phyloP scores from a whole-genome alignment of 208 protist species.

The Porcisia hertigi region DNA sequence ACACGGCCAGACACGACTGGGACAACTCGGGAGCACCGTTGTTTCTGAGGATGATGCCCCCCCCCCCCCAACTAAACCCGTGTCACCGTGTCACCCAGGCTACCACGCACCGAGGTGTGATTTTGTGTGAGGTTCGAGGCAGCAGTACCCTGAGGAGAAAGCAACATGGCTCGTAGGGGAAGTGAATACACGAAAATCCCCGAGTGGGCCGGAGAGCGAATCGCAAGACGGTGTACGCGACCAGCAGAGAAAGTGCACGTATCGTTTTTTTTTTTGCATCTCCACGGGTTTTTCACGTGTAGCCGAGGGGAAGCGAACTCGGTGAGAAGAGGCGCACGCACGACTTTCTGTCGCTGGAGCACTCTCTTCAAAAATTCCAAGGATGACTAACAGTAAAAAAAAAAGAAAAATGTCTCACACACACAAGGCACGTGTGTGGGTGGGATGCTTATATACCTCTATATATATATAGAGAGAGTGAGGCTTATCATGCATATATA shows the following conservation, averaged over 20 bases:
- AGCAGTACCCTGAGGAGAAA: neutral
- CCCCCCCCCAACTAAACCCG: too few species aligned
- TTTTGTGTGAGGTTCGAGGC: neutral
- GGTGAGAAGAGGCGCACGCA: too few species aligned
- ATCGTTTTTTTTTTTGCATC: neutral
- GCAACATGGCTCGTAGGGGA: neutral
- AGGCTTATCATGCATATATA: neutral
- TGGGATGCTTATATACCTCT: too few species aligned
- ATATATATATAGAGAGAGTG: too few species aligned
- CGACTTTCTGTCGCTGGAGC: neutral
- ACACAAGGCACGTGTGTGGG: neutral
- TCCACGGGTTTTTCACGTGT: neutral
- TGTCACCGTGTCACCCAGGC: too few species aligned
- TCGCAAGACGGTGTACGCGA: neutral
- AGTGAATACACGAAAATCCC: neutral
- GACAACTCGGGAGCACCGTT: too few species aligned
- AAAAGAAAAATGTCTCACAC: neutral
- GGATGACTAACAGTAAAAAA: neutral
- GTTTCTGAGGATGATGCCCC: too few species aligned
- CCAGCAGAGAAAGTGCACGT: neutral
- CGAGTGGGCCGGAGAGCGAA: neutral
- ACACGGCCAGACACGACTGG: too few species aligned
- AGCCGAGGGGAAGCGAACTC: neutral
- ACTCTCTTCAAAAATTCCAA: neutral
- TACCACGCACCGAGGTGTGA: neutral